These are phyloP conservation scores for Pseudohalonectria lignicola DNA, from an alignment of 2,329 filamentous ascomycete species.

Conservation along the genomic window DNA sequence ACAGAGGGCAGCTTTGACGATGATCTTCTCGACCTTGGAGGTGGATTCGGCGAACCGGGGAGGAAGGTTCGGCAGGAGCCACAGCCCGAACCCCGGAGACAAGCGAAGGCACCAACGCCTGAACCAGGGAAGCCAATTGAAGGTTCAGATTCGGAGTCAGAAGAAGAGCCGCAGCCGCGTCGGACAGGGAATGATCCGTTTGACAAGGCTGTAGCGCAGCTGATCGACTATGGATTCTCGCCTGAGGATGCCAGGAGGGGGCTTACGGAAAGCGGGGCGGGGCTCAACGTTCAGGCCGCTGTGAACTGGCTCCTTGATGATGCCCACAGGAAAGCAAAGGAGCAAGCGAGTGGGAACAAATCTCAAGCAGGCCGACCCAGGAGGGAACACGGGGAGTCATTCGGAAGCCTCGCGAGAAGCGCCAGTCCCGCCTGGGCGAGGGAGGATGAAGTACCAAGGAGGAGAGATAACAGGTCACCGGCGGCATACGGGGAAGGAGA, in stretches of 20 bases:
- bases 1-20: slow-evolving; percentile 25
- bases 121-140: slow-evolving; percentile 48
- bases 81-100: slow-evolving; percentile 15
- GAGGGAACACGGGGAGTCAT: slow-evolving; percentile 7
- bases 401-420: slow-evolving; percentile 20
- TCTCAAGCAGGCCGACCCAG: slow-evolving; percentile 19
- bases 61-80: slow-evolving; percentile 39
- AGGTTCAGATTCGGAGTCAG: slow-evolving; percentile 32
- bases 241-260: slow-evolving; percentile 73
- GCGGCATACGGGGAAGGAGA: slow-evolving; percentile 56
- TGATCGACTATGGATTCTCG: slow-evolving; percentile 92
- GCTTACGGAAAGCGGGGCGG: slow-evolving; percentile 67
- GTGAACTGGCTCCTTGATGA: slow-evolving; percentile 86
- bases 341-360: slow-evolving; percentile 44
- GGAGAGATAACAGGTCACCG: slow-evolving; percentile 44
- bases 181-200: slow-evolving; percentile 45
- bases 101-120: slow-evolving; percentile 18
- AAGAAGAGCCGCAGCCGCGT: slow-evolving; percentile 17
- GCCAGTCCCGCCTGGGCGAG: slow-evolving; percentile 52
- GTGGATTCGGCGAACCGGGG: slow-evolving; percentile 52
- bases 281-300: slow-evolving; percentile 72
- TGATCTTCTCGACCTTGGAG: slow-evolving; percentile 56
- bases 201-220: slow-evolving; percentile 73
- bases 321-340: slow-evolving; percentile 73
- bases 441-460: slow-evolving; percentile 36